Evolutionary conservation across 768 basidiomycete species (phyloP).

Genomic region (Macrolepiota albuminosa): DNA sequence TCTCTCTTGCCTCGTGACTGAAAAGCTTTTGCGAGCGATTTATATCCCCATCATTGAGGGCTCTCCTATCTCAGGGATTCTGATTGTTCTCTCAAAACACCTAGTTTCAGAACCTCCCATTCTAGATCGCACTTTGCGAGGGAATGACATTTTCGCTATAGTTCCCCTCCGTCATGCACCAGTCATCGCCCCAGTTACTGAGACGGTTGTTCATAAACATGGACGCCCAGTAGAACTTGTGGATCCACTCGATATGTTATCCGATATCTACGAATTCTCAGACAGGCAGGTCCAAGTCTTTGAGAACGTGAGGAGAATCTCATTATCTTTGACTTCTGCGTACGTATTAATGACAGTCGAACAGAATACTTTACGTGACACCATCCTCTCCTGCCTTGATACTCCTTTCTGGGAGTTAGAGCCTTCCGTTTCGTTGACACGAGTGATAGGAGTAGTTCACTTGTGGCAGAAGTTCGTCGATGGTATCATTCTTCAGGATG

Average conservation of each 20-base stretch:
- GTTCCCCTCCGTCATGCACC: constrained; percentile 44
- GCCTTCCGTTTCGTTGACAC: constrained; percentile 17
- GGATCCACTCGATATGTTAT: constrained; percentile 56
- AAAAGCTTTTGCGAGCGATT: constrained; percentile 38
- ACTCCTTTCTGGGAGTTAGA: constrained; percentile 37
- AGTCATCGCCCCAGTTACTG: constrained; percentile 23
- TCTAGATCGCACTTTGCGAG: constrained; percentile 27
- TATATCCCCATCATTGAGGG: constrained; percentile 29
- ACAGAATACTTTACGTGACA: constrained; percentile 22
- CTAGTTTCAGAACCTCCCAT: constrained; percentile 28
- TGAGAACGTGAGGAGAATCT: neutral
- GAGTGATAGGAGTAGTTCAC: constrained; percentile 28
- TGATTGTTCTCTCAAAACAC: constrained; percentile 34
- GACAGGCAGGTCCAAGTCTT: constrained; percentile 7
- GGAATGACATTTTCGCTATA: constrained; percentile 42
- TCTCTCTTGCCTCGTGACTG: constrained; percentile 45
- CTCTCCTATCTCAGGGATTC: constrained; percentile 26
- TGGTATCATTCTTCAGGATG: constrained; percentile 27
- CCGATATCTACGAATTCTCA: constrained; percentile 34
- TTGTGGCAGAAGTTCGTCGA: constrained; percentile 42
- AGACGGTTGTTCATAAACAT: constrained; percentile 23
- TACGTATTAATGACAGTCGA: neutral
- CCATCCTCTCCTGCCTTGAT: constrained; percentile 27
- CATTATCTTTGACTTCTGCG: neutral
- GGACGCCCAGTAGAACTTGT: constrained; percentile 41